These are phyloP conservation scores for Aspergillus chevalieri DNA, from an alignment of 2,329 filamentous ascomycete genomes.

Conservation along the genomic window DNA sequence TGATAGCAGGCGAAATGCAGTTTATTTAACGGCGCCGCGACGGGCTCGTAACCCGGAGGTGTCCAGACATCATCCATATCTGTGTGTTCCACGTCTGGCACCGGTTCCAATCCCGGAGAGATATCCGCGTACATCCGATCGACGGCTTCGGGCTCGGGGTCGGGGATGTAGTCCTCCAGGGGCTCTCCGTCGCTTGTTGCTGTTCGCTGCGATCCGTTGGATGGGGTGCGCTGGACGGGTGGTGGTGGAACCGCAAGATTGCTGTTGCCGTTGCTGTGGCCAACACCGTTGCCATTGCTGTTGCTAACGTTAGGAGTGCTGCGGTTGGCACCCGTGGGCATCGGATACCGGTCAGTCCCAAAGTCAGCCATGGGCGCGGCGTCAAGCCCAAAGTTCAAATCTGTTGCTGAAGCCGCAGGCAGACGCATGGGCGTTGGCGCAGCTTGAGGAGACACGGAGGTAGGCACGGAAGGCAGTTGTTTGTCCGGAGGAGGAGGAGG, in stretches of 20 bases:
- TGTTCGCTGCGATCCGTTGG: conserved; percentile 5
- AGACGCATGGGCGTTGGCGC: conserved; percentile 2
- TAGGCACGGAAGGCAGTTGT: conserved; percentile 21
- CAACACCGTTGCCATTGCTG: background rate
- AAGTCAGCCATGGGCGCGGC: background rate
- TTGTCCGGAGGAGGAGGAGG: conserved; percentile 18
- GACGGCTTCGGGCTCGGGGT: conserved; percentile 14
- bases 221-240: background rate
- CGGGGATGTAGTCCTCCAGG: conserved; percentile 28
- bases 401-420: background rate
- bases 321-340: background rate
- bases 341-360: background rate
- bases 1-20: conserved; percentile 37
- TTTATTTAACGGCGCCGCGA: conserved; percentile 29
- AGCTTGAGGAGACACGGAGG: conserved; percentile 5
- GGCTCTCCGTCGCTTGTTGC: conserved; percentile 12
- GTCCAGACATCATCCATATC: conserved; percentile 12
- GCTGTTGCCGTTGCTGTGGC: background rate
- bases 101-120: background rate
- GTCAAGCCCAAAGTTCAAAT: background rate
- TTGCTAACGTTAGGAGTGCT: background rate
- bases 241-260: conserved; percentile 1
- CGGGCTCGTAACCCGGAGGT: conserved; percentile 28
- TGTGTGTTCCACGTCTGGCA: background rate
- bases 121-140: background rate